Evolutionary conservation across 2,329 filamentous ascomycete species (phyloP), one percentile per base, ranked within the genome.

Genomic region (Epichloe coenophiala): DNA sequence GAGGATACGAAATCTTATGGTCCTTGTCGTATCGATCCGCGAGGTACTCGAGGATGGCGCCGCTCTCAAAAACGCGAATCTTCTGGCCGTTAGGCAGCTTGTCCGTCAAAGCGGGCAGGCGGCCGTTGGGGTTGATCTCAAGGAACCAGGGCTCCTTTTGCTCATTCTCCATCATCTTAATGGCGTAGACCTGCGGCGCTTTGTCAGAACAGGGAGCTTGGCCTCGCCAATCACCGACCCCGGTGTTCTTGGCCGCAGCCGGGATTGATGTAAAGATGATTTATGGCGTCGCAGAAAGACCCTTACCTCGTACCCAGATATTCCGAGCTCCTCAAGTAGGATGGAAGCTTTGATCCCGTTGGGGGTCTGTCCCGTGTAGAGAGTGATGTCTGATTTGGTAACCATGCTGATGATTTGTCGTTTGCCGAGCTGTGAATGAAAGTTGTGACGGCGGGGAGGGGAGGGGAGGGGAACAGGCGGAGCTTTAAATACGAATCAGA

Each of bases 291-390:
- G 38, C 8, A 43, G 17, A 33, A 19, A 15, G 15, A 44, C 15
- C 13, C 51, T 43, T 48, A 82, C 78, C 68, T 88, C 81, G 71
- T 95, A 95, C n/a, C 84, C 78, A 40, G 27, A 9, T 31, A 94
- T 71, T 57, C 83, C 84, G 4, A 95, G 76, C 69, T 95, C 89
- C 69, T 94, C 88, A 15, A 96, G 72, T 9, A 87, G 76, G 57
- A 95, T 95, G 51, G 86, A 89, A 54, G 88, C 79, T 67, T 95
- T 95, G 74, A 93, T 85, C 56, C 89, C 88, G 68, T 95, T 95
- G 44, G 90, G 88, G 48, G 90, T 95, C 61, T 82, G 77, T 12
- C 78, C 75, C 12, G 88, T 95, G 71, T 93, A 94, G 33, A 95
- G 78, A 42, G 82, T 84, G 60, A 95, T 88, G 58, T 86, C 74